phyloP scores from a whole-genome alignment of 768 basidiomycete genomes.

The Tylopilus rubrobrunneus region DNA sequence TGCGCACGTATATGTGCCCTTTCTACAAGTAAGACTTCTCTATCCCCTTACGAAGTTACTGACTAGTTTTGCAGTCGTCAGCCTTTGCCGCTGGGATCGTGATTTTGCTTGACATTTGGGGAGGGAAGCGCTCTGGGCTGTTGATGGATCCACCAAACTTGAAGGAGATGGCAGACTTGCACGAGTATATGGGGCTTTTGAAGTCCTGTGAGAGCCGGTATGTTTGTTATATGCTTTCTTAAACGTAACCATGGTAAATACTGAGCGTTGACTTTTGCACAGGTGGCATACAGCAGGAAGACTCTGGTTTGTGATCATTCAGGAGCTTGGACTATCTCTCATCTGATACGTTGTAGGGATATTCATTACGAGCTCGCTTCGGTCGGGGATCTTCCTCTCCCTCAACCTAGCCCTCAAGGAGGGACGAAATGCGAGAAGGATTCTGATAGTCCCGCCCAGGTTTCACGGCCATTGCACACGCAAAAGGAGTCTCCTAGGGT shows the following conservation, averaged over 20 bases:
- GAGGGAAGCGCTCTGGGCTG: constrained; percentile 41
- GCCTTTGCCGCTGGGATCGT: constrained; percentile 50
- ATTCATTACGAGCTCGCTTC: constrained; percentile 69
- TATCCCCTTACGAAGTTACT: not conserved
- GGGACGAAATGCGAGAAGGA: constrained; percentile 63
- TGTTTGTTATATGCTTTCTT: not conserved
- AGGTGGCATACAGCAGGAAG: constrained; percentile 50
- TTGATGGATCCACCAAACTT: constrained; percentile 34
- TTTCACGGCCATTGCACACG: constrained; percentile 1
- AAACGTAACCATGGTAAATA: too few relatives aligned
- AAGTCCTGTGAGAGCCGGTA: constrained; percentile 35
- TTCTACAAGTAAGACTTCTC: constrained; percentile 26
- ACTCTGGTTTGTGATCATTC: constrained; percentile 38
- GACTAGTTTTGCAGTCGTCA: constrained; percentile 28
- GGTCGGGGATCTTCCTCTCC: constrained; percentile 67
- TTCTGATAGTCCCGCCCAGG: constrained; percentile 42
- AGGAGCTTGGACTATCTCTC: not conserved
- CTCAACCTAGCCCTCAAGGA: constrained; percentile 47
- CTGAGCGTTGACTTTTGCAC: not conserved
- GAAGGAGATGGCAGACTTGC: constrained; percentile 47
- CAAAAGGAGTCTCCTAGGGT: constrained; percentile 20
- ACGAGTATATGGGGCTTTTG: constrained; percentile 44
- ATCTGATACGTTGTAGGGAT: constrained; percentile 45
- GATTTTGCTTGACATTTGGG: constrained; percentile 56
- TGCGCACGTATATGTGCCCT: constrained; percentile 19